Conservation (phyloP, 2,329 filamentous ascomycete species). For the Aureobasidium sp. region DNA sequence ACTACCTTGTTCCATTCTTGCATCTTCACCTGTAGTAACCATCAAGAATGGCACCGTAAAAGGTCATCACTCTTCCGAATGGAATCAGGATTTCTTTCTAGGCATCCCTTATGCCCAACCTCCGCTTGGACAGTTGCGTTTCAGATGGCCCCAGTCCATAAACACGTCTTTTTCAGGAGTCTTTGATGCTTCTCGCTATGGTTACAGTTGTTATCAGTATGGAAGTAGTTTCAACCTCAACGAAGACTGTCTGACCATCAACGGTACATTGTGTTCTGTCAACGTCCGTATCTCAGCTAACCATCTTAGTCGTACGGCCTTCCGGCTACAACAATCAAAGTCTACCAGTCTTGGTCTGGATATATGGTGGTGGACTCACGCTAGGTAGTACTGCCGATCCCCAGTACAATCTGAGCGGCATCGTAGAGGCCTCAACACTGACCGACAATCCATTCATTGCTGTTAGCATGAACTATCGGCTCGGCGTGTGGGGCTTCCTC, state of each 20-base stretch:
- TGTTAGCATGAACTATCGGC: constrained; percentile 48
- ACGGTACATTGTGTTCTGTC: constrained; percentile 20
- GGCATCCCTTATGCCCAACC: constrained; percentile 34
- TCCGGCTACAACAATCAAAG: constrained; percentile 19
- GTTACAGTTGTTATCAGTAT: constrained; percentile 43
- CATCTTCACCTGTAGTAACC: constrained; percentile 25
- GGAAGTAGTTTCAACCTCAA: constrained; percentile 33
- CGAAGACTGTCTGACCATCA: constrained; percentile 42
- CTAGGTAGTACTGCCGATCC: constrained; percentile 18
- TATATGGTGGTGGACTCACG: constrained; percentile 17
- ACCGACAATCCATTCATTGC: constrained; percentile 47
- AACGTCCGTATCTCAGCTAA: not conserved
- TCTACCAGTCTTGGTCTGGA: constrained; percentile 18
- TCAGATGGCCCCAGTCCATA: constrained; percentile 27
- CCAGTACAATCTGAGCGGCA: constrained; percentile 19
- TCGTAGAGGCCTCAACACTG: constrained; percentile 36
- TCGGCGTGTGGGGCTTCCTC: constrained; percentile 47
- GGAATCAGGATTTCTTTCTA: constrained; percentile 41
- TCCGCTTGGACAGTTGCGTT: constrained; percentile 26
- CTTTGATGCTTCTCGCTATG: constrained; percentile 34
- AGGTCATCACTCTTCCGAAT: constrained; percentile 31
- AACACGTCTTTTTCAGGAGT: constrained; percentile 33
- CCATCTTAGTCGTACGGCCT: constrained; percentile 15
- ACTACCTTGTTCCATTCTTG: not conserved
- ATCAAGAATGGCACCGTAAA: constrained; percentile 38